Percentiles rank a stretch among this genome's conserved stretches.
Evolutionary conservation across 2,329 filamentous ascomycete genomes (phyloP).

Genomic region (Cladosporium sp.): DNA sequence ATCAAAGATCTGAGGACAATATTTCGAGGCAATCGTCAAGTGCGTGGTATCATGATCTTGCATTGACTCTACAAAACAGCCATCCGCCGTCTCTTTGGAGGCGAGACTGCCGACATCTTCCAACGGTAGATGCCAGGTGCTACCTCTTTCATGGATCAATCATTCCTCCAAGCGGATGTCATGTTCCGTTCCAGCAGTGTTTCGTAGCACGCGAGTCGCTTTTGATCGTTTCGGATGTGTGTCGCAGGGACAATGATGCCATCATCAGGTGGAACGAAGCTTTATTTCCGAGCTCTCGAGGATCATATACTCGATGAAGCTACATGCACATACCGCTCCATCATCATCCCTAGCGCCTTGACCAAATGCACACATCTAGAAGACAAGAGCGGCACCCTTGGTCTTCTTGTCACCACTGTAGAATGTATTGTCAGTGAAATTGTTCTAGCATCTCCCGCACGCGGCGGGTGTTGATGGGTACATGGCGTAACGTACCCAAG

Average conservation of each 20-base stretch:
- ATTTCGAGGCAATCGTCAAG: too few relatives aligned
- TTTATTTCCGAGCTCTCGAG: slow-evolving; percentile 13
- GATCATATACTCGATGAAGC: slow-evolving; percentile 12
- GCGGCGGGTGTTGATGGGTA: neutral
- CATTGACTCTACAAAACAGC: slow-evolving; percentile 2
- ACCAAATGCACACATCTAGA: slow-evolving; percentile 55
- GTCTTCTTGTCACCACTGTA: slow-evolving; percentile 99
- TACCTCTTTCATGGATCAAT: neutral
- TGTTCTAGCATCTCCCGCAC: slow-evolving; percentile 16
- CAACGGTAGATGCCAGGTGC: neutral
- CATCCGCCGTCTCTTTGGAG: neutral
- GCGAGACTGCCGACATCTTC: neutral
- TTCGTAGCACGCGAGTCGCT: neutral
- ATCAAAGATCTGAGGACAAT: too few relatives aligned
- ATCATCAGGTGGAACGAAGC: slow-evolving; percentile 10
- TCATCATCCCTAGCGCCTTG: slow-evolving; percentile 13
- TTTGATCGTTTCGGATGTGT: neutral
- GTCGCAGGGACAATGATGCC: neutral
- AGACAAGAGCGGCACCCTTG: slow-evolving; percentile 99
- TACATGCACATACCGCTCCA: slow-evolving; percentile 14
- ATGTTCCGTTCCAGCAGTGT: neutral
- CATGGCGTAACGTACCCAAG: slow-evolving; percentile 68
- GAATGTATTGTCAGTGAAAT: slow-evolving; percentile 38
- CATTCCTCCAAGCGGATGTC: neutral
- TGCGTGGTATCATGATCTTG: slow-evolving; percentile 2